A percentile compares a stretch with the other conserved stretches of the same genome.
Evolutionary conservation across 257 asterid species (phyloP).

Genomic region (Galeopsis tetrahit): DNA sequence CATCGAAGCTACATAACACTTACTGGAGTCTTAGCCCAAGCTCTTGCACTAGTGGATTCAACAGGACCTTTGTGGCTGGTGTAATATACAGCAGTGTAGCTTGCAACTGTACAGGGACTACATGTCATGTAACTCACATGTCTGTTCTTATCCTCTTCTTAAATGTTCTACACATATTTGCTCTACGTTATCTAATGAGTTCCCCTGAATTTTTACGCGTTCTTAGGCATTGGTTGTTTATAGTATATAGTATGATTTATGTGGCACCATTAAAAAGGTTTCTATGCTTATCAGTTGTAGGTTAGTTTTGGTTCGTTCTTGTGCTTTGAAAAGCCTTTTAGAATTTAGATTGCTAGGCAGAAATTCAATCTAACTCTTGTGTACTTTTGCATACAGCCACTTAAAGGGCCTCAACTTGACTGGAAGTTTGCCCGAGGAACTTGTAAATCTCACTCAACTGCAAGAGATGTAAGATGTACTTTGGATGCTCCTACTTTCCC

Average conservation of each 20-base stretch:
- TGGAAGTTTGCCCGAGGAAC: constrained; percentile 74
- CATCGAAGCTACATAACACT: constrained; percentile 55
- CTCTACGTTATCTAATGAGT: neutral
- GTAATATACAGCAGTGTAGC: constrained; percentile 38
- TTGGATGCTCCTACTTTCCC: constrained; percentile 2
- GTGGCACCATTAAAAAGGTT: neutral
- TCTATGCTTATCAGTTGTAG: neutral
- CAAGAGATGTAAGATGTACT: constrained; percentile 58
- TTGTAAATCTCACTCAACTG: constrained; percentile 58
- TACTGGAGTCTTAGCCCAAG: constrained; percentile 56
- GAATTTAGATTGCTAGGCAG: neutral
- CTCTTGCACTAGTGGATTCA: constrained; percentile 62
- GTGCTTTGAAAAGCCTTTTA: neutral
- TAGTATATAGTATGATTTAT: neutral
- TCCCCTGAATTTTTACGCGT: neutral
- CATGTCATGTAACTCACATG: constrained; percentile 84
- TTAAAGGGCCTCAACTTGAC: constrained; percentile 70
- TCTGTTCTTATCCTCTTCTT: constrained; percentile 41
- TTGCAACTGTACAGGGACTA: constrained; percentile 67
- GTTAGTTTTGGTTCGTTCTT: neutral
- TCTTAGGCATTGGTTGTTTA: neutral
- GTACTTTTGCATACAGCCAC: constrained; percentile 45
- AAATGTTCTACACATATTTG: neutral
- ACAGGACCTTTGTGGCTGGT: constrained; percentile 27
- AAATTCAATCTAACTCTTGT: constrained; percentile 18